Conservation (phyloP, 225 moss, liverwort and hornwort species). For the Asterella californica region DNA sequence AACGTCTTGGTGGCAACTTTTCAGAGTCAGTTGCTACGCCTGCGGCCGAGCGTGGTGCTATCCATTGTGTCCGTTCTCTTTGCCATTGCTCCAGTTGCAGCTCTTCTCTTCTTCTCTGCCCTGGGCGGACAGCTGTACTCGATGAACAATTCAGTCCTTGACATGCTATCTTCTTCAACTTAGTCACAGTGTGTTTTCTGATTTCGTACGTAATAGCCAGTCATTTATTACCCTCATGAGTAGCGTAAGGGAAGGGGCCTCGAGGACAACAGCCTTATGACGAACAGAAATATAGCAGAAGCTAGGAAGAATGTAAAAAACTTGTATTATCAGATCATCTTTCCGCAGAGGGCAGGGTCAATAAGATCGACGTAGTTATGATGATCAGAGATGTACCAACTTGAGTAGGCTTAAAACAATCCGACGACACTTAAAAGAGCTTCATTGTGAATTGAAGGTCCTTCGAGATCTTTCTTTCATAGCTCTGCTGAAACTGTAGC, state of each 20-base stretch:
- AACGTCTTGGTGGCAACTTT: slow-evolving; percentile 58
- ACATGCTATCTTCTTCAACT: background rate
- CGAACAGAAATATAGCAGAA: too few relatives aligned
- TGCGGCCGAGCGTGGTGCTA: slow-evolving; percentile 63
- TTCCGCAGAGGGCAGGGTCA: too few relatives aligned
- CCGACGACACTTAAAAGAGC: slow-evolving; percentile 11
- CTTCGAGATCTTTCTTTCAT: background rate
- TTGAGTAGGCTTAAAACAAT: background rate
- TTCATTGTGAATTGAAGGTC: background rate
- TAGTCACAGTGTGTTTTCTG: background rate
- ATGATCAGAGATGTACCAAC: slow-evolving; percentile 8
- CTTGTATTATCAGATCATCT: background rate
- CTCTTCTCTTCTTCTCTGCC: slow-evolving; percentile 55
- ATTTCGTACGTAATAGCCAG: background rate
- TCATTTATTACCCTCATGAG: background rate
- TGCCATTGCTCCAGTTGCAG: slow-evolving; percentile 64
- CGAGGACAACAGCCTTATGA: background rate
- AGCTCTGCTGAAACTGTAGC: background rate
- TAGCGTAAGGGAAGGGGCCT: background rate
- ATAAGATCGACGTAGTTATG: background rate
- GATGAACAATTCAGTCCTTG: slow-evolving; percentile 16
- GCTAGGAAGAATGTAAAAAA: slow-evolving; percentile 17
- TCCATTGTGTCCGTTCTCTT: slow-evolving; percentile 51
- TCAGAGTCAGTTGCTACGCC: slow-evolving; percentile 58
- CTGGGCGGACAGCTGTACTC: slow-evolving; percentile 61